phyloP scores from a whole-genome alignment of 495 filamentous ascomycete genomes.

The Penicillium canariense region DNA sequence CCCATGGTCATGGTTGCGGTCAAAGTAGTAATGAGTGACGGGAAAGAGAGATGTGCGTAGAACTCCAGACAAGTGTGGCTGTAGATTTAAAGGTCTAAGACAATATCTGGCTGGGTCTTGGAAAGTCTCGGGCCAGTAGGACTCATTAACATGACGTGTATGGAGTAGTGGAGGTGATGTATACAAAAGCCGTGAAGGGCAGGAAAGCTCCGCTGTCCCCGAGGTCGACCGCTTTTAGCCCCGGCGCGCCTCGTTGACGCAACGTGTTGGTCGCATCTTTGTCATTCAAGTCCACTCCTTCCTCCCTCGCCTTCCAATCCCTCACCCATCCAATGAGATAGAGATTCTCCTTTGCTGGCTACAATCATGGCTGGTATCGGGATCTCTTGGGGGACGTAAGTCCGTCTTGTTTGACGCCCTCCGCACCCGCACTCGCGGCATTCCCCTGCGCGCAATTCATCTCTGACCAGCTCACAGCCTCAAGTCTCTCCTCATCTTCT shows the following conservation, averaged over 20 bases:
- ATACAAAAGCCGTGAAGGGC: too few species aligned
- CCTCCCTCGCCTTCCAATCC: not conserved
- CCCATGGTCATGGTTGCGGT: not conserved
- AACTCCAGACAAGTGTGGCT: not conserved
- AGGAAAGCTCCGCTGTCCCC: too few species aligned
- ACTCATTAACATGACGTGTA: too few species aligned
- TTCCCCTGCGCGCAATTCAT: not conserved
- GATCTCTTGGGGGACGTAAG: slow-evolving; percentile 40
- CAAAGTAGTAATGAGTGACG: not conserved
- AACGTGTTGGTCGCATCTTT: not conserved
- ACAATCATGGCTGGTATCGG: slow-evolving; percentile 31
- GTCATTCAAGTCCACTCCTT: not conserved
- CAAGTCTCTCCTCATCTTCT: slow-evolving; percentile 77
- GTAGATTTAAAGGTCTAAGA: too few species aligned
- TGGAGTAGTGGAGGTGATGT: too few species aligned
- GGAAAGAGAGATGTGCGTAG: not conserved
- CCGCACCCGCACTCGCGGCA: not conserved
- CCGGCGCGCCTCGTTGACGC: not conserved
- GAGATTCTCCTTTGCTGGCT: not conserved
- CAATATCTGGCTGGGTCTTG: too few species aligned
- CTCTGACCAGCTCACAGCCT: slow-evolving; percentile 44
- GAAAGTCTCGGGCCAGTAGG: too few species aligned
- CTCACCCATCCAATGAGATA: not conserved
- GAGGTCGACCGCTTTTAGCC: slow-evolving; percentile 2
- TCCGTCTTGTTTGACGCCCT: slow-evolving; percentile 9